Evolutionary conservation across 139 green algal species (phyloP), one percentile per base, ranked within the genome.

Genomic region (Diplosphaera chodatii): DNA sequence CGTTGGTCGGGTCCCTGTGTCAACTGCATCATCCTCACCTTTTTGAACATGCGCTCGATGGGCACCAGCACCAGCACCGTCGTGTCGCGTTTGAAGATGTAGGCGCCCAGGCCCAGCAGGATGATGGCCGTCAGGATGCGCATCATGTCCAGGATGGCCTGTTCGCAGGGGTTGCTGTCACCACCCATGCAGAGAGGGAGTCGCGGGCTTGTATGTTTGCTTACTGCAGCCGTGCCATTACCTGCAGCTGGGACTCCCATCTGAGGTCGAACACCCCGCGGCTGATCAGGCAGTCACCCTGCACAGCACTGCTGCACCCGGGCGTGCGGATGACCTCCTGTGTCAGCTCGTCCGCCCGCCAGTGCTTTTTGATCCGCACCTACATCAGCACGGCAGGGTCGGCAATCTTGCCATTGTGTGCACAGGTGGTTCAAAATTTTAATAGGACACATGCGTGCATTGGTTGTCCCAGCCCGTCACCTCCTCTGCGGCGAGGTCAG

Each of bases 11-110:
- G n/a, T n/a, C n/a, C n/a, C n/a, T n/a, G n/a, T n/a, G n/a, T n/a
- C n/a, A n/a, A n/a, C n/a, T n/a, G n/a, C n/a, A n/a, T n/a, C n/a
- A n/a, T n/a, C n/a, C 37, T 64, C 40, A 87, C 83, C 68, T 89
- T 87, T 56, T 88, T 79, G 31, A 98, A 73, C 90, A 98, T 98
- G 55, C 92, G 83, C 82, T 98, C 91, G 40, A 98, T 89, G 32
- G 94, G 94, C 59, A 82, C 76, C 32, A 97, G 80, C 63, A 97
- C 94, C 56, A 98, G 82, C 15, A 74, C 32, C 63, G 90, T 87
- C 20, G 83, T 85, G 80, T 98, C 94, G 15, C 77, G 80, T 62
- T 86, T 93, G 69, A 98, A 91, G 23, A 95, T 81, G 31, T 91
- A 74, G 0, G 90, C 81, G 28, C 89, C 90, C 20, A 86, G 30